Percentiles rank a stretch among this genome's conserved stretches.
Conservation (phyloP, 305 asterid species). For the Solanum hybrid region DNA sequence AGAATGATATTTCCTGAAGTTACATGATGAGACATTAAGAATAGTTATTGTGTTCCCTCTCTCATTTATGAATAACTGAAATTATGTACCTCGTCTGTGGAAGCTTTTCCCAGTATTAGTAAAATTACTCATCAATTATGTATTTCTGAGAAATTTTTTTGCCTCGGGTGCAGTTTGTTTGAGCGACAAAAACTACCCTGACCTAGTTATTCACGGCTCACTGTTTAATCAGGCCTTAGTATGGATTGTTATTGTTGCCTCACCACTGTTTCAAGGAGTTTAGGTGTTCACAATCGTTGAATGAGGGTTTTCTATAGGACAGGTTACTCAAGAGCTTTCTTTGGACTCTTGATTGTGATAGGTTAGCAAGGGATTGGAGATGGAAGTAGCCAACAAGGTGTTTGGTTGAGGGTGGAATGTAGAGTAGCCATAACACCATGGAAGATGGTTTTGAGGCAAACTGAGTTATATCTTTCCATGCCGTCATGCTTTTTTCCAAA, state of each 20-base stretch:
- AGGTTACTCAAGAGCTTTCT: not conserved
- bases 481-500: not conserved
- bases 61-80: not conserved
- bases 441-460: conserved; percentile 5
- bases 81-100: not conserved
- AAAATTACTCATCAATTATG: not conserved
- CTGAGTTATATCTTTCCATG: not conserved
- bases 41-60: not conserved
- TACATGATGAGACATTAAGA: not conserved
- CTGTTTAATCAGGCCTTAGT: not conserved
- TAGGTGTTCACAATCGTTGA: not conserved
- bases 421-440: not conserved
- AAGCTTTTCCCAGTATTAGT: not conserved
- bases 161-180: not conserved
- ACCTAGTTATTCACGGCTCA: not conserved
- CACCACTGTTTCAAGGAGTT: not conserved
- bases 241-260: not conserved
- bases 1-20: not conserved
- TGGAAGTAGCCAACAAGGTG: not conserved
- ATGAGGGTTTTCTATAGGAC: not conserved
- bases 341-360: not conserved
- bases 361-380: not conserved
- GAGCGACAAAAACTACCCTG: not conserved
- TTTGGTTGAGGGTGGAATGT: not conserved
- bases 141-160: not conserved